Evolutionary conservation across 805 yeast species (phyloP), one percentile per base, ranked within the genome.

Genomic region (Wilhelminamyces savonicus): DNA sequence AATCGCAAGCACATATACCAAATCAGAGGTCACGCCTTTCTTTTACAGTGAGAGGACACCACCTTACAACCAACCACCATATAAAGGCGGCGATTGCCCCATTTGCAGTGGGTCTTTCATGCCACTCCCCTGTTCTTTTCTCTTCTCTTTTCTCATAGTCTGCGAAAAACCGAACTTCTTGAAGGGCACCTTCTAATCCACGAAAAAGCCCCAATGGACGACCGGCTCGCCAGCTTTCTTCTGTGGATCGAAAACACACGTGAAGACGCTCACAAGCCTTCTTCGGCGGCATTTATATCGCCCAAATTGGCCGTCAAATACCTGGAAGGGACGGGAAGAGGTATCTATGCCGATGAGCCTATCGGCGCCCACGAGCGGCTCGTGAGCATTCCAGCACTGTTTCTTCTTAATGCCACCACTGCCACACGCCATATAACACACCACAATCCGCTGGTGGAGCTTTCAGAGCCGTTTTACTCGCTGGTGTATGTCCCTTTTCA

Each of bases 381-480:
- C 12, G 60, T 82, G 5, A 63, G 66, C 26, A 71, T 84, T 12
- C 79, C 85, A 2, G 73, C 67, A 15, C 54, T 71, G 0, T 73
- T 63, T 41, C 67, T 82, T 36, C 44, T 84, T 24, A 84, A 82
- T 48, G 69, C 61, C 44, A 56, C 73, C 21, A 67, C 82, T 0
- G 69, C 73, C 4, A 40, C 59, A 22, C 48, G 52, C 18, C 69
- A 63, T 39, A 53, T 64, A 3, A 36, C 74, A 7, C 54, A 56
- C 11, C 73, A 71, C 47, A 58, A 75, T 17, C 44, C 58, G 3
- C 37, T 42, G 9, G 56, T 59, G 37, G 56, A 59, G 30, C 37
- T 51, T 25, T 21, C 38, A 0, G 46, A 44, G 4, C 43, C 56
- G 10, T 36, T 40, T 16, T 39, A 43, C 18, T 31, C 48, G 16